Evolutionary conservation across 73 alveolate genomes (phyloP), one percentile per base, ranked within the genome.

Genomic region (Symbiodinium pilosum): DNA sequence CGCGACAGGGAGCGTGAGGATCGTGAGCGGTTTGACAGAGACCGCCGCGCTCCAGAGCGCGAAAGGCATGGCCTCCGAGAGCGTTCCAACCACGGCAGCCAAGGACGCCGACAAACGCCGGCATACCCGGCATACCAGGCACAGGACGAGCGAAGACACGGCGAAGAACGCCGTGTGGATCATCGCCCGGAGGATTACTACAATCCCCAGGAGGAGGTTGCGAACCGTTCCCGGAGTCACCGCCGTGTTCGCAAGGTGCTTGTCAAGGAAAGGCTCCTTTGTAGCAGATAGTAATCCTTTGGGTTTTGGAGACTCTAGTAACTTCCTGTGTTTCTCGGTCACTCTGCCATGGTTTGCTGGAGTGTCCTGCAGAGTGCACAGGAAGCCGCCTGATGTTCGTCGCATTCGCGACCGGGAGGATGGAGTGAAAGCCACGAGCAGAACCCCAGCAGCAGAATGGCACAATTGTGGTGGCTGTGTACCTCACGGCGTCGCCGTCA

Each of bases 321-420:
- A n/a, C n/a, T n/a, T n/a, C n/a, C n/a, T n/a, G n/a, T n/a, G n/a
- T n/a, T n/a, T n/a, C n/a, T n/a, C n/a, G n/a, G n/a, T n/a, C n/a
- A n/a, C n/a, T n/a, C n/a, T n/a, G n/a, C n/a, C n/a, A n/a, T 16
- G 30, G 32, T 24, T 30, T 54, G 73, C 73, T 6, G 34, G 34
- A n/a, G 12, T 12, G 71, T 3, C 39, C 41, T 64, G 30, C 39
- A 4, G 11, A 26, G 5, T n/a, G 38, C 77, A 3, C 38, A 64
- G 81, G 81, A 64, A 64, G 81, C 81, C n/a, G n/a, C n/a, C 81
- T 64, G 81, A 64, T 64, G 81, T 64, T 64, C 81, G 81, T 26
- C 41, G 9, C 41, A 24, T 14, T 26, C 81, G 81, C 38, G 81
- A 64, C 18, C 81, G 81, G 30, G 81, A n/a, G 81, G 81, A 64